Percentiles rank a stretch among this genome's conserved stretches.
These are phyloP conservation scores for Marasmius tenuissimus DNA, from an alignment of 1,284 basidiomycete species.

Conservation along the genomic window DNA sequence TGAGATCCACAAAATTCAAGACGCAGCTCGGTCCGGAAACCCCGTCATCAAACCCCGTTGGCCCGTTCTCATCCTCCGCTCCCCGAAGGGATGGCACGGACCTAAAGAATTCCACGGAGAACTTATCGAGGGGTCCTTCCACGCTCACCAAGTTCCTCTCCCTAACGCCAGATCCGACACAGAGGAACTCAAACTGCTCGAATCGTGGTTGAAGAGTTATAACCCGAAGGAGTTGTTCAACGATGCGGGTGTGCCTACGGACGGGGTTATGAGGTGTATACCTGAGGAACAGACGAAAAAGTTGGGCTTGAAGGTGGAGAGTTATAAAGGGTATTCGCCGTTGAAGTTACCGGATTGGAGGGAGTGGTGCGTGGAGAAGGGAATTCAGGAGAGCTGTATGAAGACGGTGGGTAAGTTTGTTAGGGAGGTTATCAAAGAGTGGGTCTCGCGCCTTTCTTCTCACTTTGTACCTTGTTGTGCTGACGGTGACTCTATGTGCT, in stretches of 20 bases:
- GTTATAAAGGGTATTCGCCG: constrained; percentile 62
- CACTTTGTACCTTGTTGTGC: neutral
- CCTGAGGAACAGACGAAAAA: constrained; percentile 54
- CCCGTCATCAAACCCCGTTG: constrained; percentile 83
- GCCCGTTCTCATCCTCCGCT: constrained; percentile 83
- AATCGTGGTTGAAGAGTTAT: constrained; percentile 73
- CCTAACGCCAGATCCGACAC: constrained; percentile 64
- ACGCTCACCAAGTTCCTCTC: constrained; percentile 80
- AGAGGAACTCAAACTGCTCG: constrained; percentile 63
- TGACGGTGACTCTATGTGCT: neutral
- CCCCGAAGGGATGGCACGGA: constrained; percentile 79
- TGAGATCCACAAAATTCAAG: constrained; percentile 79
- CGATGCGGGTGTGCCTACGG: constrained; percentile 46
- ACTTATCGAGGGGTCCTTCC: constrained; percentile 77
- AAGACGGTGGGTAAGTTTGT: constrained; percentile 66
- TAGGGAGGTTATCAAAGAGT: constrained; percentile 57
- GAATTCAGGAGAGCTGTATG: constrained; percentile 74
- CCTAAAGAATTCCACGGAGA: constrained; percentile 67
- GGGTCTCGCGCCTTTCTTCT: constrained; percentile 17
- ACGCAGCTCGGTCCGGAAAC: constrained; percentile 70
- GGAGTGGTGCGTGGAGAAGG: constrained; percentile 50
- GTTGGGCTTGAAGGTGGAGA: constrained; percentile 67
- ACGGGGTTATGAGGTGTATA: constrained; percentile 55
- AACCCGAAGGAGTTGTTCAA: constrained; percentile 63
- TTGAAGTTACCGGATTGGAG: constrained; percentile 71